phyloP scores from a whole-genome alignment of 495 filamentous ascomycete species.

The Aspergillus nidulans region DNA sequence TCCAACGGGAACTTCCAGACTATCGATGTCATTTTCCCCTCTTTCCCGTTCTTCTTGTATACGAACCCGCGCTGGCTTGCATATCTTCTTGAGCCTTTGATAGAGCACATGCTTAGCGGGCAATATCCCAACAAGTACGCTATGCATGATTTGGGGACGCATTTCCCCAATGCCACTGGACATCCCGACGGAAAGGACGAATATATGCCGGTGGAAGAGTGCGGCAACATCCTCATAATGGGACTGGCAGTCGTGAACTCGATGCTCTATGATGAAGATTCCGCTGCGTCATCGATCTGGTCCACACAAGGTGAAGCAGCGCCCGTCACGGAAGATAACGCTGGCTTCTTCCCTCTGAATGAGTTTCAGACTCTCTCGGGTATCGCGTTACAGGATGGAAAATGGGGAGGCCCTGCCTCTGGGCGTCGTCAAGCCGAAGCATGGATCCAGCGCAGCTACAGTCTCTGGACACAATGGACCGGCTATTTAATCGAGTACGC shows the following conservation, averaged over 20 bases:
- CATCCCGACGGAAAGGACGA: conserved; percentile 85
- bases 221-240: conserved; percentile 96
- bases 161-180: conserved; percentile 91
- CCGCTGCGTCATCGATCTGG: conserved; percentile 50
- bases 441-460: conserved; percentile 64
- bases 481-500: conserved; percentile 84
- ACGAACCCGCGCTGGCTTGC: conserved; percentile 90
- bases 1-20: conserved; percentile 94
- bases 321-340: conserved; percentile 14
- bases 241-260: conserved; percentile 81
- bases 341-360: conserved; percentile 39
- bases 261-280: conserved; percentile 60
- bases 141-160: conserved; percentile 86
- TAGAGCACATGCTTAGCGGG: conserved; percentile 87
- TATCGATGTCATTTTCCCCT: conserved; percentile 94
- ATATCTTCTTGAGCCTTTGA: conserved; percentile 81
- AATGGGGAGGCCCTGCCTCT: conserved; percentile 45
- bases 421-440: conserved; percentile 49
- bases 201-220: conserved; percentile 97
- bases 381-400: conserved; percentile 45
- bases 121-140: conserved; percentile 90
- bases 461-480: conserved; percentile 90
- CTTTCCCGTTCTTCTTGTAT: conserved; percentile 93
- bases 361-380: conserved; percentile 39
- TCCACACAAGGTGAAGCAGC: conserved; percentile 31